These are phyloP conservation scores for Polytrichum commune DNA, from an alignment of 225 moss, liverwort and hornwort species.

Conservation along the genomic window DNA sequence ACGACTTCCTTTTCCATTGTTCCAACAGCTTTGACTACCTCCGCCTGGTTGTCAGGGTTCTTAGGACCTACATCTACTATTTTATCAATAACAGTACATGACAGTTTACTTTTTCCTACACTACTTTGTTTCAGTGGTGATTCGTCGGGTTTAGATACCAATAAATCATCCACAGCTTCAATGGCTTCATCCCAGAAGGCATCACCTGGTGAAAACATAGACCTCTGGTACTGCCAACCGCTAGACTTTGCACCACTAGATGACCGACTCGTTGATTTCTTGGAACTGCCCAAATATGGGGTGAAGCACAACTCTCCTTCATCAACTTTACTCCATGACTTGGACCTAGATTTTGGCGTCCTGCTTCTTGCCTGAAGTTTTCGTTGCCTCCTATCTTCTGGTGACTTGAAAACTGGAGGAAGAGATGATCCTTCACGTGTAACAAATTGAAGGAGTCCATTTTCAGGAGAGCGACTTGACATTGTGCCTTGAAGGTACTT, in stretches of 20 bases:
- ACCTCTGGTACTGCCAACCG: slow-evolving; percentile 70
- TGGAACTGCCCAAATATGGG: slow-evolving; percentile 37
- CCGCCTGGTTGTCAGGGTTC: slow-evolving; percentile 6
- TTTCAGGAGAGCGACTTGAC: slow-evolving; percentile 9
- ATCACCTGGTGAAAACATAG: slow-evolving; percentile 84
- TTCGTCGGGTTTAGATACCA: slow-evolving; percentile 39
- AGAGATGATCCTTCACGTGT: slow-evolving; percentile 25
- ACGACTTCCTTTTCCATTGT: slow-evolving; percentile 13
- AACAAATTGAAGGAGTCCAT: slow-evolving; percentile 17
- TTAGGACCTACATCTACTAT: slow-evolving; percentile 10
- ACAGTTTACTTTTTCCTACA: slow-evolving; percentile 22
- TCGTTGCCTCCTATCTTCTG: slow-evolving; percentile 29
- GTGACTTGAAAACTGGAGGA: slow-evolving; percentile 41
- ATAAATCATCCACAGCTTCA: slow-evolving; percentile 57
- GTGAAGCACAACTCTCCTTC: slow-evolving; percentile 35
- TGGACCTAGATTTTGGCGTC: slow-evolving; percentile 40
- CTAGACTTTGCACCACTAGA: slow-evolving; percentile 42
- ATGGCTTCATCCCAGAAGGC: slow-evolving; percentile 97
- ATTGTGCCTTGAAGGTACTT: slow-evolving; percentile 15
- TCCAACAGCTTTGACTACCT: not conserved
- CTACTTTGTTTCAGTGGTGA: slow-evolving; percentile 23
- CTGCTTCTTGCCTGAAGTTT: slow-evolving; percentile 20
- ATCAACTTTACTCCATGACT: slow-evolving; percentile 22
- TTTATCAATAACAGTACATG: slow-evolving; percentile 17
- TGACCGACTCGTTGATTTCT: slow-evolving; percentile 33